Conservation (phyloP, 2,329 filamentous ascomycete genomes). For the Colletotrichum liriopes region DNA sequence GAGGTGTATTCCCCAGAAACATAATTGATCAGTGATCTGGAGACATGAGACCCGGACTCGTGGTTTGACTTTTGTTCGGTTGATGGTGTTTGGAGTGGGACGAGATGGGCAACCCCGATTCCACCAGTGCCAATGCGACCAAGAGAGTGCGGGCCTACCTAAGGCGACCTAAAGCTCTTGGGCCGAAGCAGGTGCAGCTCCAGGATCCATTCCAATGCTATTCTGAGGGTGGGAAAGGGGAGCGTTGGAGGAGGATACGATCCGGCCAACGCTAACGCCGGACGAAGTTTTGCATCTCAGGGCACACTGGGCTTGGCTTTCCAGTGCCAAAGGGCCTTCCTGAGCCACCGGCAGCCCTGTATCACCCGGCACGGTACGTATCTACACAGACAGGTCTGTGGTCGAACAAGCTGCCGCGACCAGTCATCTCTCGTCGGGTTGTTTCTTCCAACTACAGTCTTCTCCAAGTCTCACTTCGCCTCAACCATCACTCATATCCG, state of each 20-base stretch:
- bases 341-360: background rate
- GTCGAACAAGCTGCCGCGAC: background rate
- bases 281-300: constrained; percentile 9
- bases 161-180: constrained; percentile 1
- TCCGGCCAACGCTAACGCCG: constrained; percentile 18
- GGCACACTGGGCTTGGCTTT: constrained; percentile 1
- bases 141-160: background rate
- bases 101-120: background rate
- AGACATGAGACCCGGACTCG: constrained; percentile 12
- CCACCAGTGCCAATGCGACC: constrained; percentile 1
- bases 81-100: constrained; percentile 1
- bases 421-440: background rate
- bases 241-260: background rate
- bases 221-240: constrained; percentile 17
- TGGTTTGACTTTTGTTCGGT: no score
- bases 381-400: no score
- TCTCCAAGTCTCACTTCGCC: no score
- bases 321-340: background rate
- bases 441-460: background rate
- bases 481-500: background rate
- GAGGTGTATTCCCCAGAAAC: background rate
- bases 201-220: constrained; percentile 6
- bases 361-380: background rate
- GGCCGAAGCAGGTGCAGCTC: background rate
- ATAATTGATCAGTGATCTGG: background rate